phyloP scores from a whole-genome alignment of 2,329 filamentous ascomycete species.

The Venturia aucupariae region DNA sequence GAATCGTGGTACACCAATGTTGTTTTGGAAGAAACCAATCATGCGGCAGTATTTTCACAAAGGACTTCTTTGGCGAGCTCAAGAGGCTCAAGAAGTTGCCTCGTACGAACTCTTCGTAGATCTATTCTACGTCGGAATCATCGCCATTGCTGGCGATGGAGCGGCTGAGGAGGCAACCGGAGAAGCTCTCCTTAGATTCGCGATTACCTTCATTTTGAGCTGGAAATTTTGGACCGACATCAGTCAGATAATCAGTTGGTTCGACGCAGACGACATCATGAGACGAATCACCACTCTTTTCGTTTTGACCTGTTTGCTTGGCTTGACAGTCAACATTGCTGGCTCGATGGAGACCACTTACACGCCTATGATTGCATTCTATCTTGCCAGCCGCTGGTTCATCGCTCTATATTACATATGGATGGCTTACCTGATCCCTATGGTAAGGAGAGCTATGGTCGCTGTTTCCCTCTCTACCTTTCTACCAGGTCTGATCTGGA shows the following conservation, averaged over 20 bases:
- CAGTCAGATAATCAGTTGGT: conserved; percentile 49
- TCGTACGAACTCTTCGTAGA: conserved; percentile 58
- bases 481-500: conserved; percentile 48
- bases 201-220: conserved; percentile 52
- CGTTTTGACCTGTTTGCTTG: conserved; percentile 51
- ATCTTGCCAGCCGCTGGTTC: conserved; percentile 48
- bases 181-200: conserved; percentile 48
- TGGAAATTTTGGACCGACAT: conserved; percentile 58
- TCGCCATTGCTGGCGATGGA: conserved; percentile 54
- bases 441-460: conserved; percentile 49
- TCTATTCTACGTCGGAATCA: conserved; percentile 54
- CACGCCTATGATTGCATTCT: conserved; percentile 50
- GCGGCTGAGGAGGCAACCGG: conserved; percentile 48
- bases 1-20: conserved; percentile 38
- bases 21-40: conserved; percentile 50
- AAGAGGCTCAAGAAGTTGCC: conserved; percentile 50
- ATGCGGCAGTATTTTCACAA: conserved; percentile 54
- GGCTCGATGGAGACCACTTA: conserved; percentile 47
- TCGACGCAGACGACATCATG: conserved; percentile 52
- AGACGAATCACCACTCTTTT: conserved; percentile 52
- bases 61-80: conserved; percentile 53
- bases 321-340: conserved; percentile 55
- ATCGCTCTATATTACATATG: conserved; percentile 40
- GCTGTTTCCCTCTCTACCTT: conserved; percentile 36
- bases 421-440: conserved; percentile 44